phyloP scores from a whole-genome alignment of 768 basidiomycete genomes.

The Butyriboletus loyo region DNA sequence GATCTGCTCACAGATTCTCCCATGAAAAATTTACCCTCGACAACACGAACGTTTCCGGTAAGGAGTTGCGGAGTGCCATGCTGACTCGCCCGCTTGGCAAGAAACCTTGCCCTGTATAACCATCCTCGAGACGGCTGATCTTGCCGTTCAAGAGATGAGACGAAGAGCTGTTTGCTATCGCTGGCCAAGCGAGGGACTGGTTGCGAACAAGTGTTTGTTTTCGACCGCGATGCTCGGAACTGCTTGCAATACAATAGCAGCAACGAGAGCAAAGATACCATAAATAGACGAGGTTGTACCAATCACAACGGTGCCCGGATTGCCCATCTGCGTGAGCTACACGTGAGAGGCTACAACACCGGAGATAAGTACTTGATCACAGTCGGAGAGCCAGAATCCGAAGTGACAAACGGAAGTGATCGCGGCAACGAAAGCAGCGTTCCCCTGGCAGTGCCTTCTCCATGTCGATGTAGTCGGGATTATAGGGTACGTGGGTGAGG shows the following conservation, averaged over 20 bases:
- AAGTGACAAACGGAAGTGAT: constrained; percentile 17
- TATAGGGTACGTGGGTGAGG: neutral
- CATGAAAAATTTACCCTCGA: no score
- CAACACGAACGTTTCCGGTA: no score
- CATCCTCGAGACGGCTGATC: no score
- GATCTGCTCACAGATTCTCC: no score
- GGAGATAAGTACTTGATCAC: constrained; percentile 18
- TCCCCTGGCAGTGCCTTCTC: constrained; percentile 1
- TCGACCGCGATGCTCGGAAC: constrained; percentile 11
- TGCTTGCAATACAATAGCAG: constrained; percentile 12
- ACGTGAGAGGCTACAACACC: constrained; percentile 10
- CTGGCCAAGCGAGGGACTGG: no score
- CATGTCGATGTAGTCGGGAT: constrained; percentile 1
- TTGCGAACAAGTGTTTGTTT: constrained; percentile 8
- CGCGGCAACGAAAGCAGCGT: constrained; percentile 6
- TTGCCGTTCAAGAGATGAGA: no score
- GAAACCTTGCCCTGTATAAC: no score
- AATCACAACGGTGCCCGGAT: constrained; percentile 14
- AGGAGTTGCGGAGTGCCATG: no score
- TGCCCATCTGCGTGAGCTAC: constrained; percentile 14
- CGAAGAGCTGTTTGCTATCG: no score
- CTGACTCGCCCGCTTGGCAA: no score
- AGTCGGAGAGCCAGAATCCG: constrained; percentile 16
- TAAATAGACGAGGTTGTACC: constrained; percentile 17
- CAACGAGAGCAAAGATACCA: constrained; percentile 13